Percentiles rank a stretch among this genome's conserved stretches.
phyloP scores from a whole-genome alignment of 164 flowering plant species.

The Saururus chinensis region DNA sequence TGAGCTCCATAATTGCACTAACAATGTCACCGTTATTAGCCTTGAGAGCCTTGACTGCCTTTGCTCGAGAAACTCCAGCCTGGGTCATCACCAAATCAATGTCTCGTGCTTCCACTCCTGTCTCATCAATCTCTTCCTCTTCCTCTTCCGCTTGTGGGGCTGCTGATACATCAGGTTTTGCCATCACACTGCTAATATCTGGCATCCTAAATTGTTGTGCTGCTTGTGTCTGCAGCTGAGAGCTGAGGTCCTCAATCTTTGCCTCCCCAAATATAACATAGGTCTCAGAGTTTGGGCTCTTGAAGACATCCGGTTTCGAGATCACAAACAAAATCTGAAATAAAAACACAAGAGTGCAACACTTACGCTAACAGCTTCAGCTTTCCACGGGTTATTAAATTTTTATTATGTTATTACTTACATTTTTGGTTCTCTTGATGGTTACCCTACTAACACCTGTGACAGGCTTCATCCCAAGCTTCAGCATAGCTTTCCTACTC shows the following conservation, averaged over 20 bases:
- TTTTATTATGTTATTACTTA: constrained; percentile 8
- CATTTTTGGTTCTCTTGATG: constrained; percentile 77
- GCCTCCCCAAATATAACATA: constrained; percentile 86
- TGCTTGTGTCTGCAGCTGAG: constrained; percentile 87
- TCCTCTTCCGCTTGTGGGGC: constrained; percentile 53
- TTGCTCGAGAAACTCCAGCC: constrained; percentile 70
- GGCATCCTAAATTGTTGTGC: constrained; percentile 92
- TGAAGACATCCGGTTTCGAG: constrained; percentile 90
- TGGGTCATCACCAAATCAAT: constrained; percentile 89
- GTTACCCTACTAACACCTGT: constrained; percentile 81
- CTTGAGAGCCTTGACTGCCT: constrained; percentile 86
- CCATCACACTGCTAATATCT: constrained; percentile 40
- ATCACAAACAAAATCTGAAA: constrained; percentile 71
- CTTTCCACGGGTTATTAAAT: neutral
- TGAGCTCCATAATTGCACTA: constrained; percentile 91
- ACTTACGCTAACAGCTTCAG: neutral
- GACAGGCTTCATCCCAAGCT: constrained; percentile 83
- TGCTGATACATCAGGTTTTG: constrained; percentile 42
- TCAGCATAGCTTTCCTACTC: constrained; percentile 84
- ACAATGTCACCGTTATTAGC: constrained; percentile 70
- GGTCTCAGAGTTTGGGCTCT: constrained; percentile 86
- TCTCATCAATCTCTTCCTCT: constrained; percentile 77
- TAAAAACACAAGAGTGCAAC: neutral
- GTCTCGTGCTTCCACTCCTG: constrained; percentile 73
- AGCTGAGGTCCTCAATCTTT: constrained; percentile 86